Evolutionary conservation across 2,329 filamentous ascomycete genomes (phyloP).

Genomic region (Endoconidiophora laricicola): DNA sequence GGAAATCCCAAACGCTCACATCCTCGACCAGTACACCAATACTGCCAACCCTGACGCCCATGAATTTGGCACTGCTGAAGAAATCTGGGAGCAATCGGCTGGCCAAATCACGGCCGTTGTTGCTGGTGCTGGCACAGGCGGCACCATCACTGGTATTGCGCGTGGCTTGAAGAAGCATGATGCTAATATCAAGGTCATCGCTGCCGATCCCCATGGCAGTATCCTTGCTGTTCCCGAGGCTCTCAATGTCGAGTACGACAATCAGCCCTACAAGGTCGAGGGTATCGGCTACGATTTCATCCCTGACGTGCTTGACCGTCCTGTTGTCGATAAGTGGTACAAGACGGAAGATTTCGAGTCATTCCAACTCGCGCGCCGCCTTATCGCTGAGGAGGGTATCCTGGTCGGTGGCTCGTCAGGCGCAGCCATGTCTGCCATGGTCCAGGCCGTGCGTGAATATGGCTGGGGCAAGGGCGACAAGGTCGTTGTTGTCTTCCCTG

Average conservation of each 20-base stretch:
- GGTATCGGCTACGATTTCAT: constrained; percentile 98
- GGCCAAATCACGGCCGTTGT: constrained; percentile 72
- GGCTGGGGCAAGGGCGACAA: constrained; percentile 69
- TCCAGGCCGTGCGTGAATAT: constrained; percentile 60
- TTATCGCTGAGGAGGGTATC: constrained; percentile 89
- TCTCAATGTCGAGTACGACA: constrained; percentile 64
- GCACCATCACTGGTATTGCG: constrained; percentile 83
- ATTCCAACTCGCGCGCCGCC: constrained; percentile 72
- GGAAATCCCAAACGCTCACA: constrained; percentile 92
- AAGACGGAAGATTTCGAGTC: constrained; percentile 91
- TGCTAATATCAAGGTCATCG: constrained; percentile 68
- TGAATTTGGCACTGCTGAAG: constrained; percentile 84
- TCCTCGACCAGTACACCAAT: constrained; percentile 92
- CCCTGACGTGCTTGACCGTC: constrained; percentile 74
- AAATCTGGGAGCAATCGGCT: constrained; percentile 83
- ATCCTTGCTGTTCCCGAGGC: constrained; percentile 68
- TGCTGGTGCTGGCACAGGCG: constrained; percentile 86
- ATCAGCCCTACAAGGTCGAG: constrained; percentile 91
- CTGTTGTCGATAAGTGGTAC: constrained; percentile 82
- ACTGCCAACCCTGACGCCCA: constrained; percentile 82
- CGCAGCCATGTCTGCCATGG: constrained; percentile 70
- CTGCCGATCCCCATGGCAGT: constrained; percentile 82
- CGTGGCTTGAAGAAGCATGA: constrained; percentile 79
- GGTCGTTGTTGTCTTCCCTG: constrained; percentile 79
- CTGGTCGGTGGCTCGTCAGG: constrained; percentile 88